These are phyloP conservation scores for Naematelia aurantialba DNA, from an alignment of 768 basidiomycete species.

Conservation along the genomic window DNA sequence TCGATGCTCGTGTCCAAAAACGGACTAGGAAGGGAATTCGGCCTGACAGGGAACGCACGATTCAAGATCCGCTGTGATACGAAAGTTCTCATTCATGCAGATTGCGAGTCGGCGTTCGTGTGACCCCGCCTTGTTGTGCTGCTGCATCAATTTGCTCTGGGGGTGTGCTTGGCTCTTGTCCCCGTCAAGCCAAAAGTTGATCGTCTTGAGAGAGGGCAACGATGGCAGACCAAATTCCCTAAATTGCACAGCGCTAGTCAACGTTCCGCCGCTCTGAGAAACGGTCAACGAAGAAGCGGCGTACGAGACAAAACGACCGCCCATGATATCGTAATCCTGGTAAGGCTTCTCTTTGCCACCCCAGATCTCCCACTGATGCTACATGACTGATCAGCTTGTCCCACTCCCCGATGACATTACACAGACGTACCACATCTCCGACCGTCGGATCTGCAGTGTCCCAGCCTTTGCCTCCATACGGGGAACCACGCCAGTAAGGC, in stretches of 20 bases:
- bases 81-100: conserved; percentile 95
- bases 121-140: conserved; percentile 79
- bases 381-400: not conserved
- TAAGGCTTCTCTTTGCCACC: conserved; percentile 84
- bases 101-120: conserved; percentile 55
- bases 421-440: conserved; percentile 63
- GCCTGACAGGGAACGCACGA: not conserved
- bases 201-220: conserved; percentile 80
- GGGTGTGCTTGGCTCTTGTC: conserved; percentile 69
- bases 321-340: conserved; percentile 86
- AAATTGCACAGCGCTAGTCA: not conserved
- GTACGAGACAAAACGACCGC: conserved; percentile 81
- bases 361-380: conserved; percentile 95
- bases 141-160: conserved; percentile 73
- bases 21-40: no score
- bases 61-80: conserved; percentile 64
- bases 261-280: not conserved
- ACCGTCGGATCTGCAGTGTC: conserved; percentile 65
- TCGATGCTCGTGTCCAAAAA: no score
- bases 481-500: conserved; percentile 79
- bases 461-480: conserved; percentile 70
- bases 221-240: conserved; percentile 86
- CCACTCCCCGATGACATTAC: no score
- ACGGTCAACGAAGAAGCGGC: conserved; percentile 5
- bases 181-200: conserved; percentile 78